Conservation (phyloP, 106 monocot species). For the Dactylorhiza incarnata region DNA sequence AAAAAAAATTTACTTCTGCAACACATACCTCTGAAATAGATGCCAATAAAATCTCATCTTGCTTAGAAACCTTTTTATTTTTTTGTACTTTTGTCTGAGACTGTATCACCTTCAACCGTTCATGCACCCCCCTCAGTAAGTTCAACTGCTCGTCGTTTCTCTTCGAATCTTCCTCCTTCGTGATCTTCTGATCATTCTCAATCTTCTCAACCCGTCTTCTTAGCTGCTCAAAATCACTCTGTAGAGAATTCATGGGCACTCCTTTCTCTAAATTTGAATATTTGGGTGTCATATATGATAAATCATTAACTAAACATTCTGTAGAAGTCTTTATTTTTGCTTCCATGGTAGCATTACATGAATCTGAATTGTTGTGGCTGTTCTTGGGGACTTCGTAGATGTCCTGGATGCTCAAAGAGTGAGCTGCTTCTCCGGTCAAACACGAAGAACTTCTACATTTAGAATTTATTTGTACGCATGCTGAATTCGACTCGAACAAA, state of each 20-base stretch:
- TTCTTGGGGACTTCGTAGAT: conserved; percentile 15
- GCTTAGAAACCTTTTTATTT: conserved; percentile 5
- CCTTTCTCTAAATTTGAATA: not conserved
- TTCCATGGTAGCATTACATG: not conserved
- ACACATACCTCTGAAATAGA: conserved; percentile 29
- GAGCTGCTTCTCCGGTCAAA: not conserved
- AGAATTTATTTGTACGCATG: not conserved
- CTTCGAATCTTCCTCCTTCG: conserved; percentile 15
- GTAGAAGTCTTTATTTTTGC: not conserved
- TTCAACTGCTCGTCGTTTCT: conserved; percentile 20
- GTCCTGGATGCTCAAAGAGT: conserved; percentile 5
- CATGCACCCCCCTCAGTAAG: conserved; percentile 20
- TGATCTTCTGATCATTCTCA: conserved; percentile 21
- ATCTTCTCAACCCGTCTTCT: conserved; percentile 23
- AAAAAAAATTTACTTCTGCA: not conserved
- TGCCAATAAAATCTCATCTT: conserved; percentile 9
- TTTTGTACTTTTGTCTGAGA: conserved; percentile 9
- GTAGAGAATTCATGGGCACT: conserved; percentile 1
- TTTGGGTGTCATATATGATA: not conserved
- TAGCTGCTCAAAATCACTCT: conserved; percentile 16
- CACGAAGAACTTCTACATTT: not conserved
- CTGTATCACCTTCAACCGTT: conserved; percentile 24
- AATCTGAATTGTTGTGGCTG: not conserved
- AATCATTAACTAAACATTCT: not conserved
- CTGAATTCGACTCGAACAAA: not conserved